Percentiles rank a stretch among this genome's conserved stretches.
Conservation (phyloP, 2,329 filamentous ascomycete genomes). For the Alternaria ethzedia region DNA sequence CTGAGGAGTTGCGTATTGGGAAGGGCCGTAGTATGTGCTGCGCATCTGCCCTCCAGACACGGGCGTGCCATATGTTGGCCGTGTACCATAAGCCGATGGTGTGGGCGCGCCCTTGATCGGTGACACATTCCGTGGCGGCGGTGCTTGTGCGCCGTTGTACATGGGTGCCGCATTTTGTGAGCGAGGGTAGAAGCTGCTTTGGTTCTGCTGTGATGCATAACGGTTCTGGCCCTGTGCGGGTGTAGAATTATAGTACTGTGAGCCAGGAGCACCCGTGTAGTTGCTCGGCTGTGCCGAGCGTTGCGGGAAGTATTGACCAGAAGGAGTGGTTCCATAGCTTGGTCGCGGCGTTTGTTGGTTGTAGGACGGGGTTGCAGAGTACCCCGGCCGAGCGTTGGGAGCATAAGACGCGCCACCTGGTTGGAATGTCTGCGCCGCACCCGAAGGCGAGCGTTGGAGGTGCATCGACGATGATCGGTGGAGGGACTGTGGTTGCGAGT, state of each 20-base stretch:
- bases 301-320: constrained; percentile 41
- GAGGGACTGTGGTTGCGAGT: constrained; percentile 43
- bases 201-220: constrained; percentile 36
- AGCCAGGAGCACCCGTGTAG: constrained; percentile 36
- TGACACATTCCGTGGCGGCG: constrained; percentile 43
- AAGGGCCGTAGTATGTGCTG: constrained; percentile 42
- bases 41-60: constrained; percentile 38
- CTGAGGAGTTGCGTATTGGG: constrained; percentile 42
- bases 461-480: constrained; percentile 47
- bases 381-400: constrained; percentile 34
- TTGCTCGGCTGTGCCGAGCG: constrained; percentile 35
- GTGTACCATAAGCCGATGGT: constrained; percentile 35
- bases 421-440: constrained; percentile 37
- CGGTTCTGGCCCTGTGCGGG: constrained; percentile 41
- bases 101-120: constrained; percentile 42
- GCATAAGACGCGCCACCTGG: constrained; percentile 37
- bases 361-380: constrained; percentile 36
- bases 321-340: constrained; percentile 28
- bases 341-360: constrained; percentile 43
- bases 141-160: constrained; percentile 37
- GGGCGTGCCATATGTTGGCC: constrained; percentile 37
- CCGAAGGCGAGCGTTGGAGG: constrained; percentile 43
- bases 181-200: constrained; percentile 44
- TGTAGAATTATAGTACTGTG: constrained; percentile 44
- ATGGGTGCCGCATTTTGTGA: constrained; percentile 43